phyloP scores from a whole-genome alignment of 305 asterid genomes.

The Rubia balearica region DNA sequence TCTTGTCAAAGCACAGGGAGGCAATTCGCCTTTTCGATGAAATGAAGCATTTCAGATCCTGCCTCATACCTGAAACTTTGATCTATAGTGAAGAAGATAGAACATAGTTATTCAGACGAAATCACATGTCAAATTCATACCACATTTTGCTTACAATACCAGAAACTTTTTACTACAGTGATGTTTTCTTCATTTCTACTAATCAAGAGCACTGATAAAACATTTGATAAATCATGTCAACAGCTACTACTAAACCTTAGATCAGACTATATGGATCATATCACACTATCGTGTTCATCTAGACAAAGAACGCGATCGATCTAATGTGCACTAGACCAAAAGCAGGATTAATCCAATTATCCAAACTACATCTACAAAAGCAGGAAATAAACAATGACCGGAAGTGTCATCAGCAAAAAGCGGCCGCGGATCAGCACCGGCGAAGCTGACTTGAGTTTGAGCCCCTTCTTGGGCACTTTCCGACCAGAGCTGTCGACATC shows the following conservation, averaged over 20 bases:
- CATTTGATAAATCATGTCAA: background rate
- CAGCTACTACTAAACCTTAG: background rate
- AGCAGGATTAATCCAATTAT: background rate
- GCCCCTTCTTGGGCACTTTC: constrained; percentile 21
- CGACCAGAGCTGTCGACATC: constrained; percentile 21
- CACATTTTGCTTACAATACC: background rate
- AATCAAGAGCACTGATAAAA: background rate
- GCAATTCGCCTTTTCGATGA: constrained; percentile 35
- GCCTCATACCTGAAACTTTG: background rate
- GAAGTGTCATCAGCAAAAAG: constrained; percentile 8
- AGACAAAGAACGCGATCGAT: background rate
- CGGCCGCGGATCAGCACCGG: constrained; percentile 7
- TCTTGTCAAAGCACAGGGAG: constrained; percentile 47
- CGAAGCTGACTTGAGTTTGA: constrained; percentile 25
- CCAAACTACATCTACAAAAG: background rate
- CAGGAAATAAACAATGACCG: constrained; percentile 8
- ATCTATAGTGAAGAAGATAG: background rate
- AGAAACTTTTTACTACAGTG: background rate
- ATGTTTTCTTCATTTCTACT: background rate
- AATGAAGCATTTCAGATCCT: background rate
- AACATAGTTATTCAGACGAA: background rate
- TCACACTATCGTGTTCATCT: background rate
- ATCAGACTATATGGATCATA: background rate
- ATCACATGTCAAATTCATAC: background rate
- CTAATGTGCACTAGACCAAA: background rate